These are phyloP conservation scores for Conticribra guillardii DNA, from an alignment of 108 stramenopile genomes.

Conservation along the genomic window DNA sequence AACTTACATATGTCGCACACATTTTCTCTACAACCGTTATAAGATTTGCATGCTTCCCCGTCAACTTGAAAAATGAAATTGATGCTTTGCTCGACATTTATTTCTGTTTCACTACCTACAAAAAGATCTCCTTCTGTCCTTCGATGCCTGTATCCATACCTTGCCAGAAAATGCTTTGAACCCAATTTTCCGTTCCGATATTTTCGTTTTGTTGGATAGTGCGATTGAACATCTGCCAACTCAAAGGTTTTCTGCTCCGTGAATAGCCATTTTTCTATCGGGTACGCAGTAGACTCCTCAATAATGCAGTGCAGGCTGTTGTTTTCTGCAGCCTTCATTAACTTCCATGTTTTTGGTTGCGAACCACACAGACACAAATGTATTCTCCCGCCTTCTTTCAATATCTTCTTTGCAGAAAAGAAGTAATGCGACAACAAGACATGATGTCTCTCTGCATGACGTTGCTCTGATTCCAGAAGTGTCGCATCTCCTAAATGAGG, in stretches of 20 bases:
- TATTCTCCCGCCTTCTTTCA: slow-evolving; percentile 39
- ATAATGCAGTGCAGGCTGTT: slow-evolving; percentile 32
- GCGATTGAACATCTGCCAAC: slow-evolving; percentile 26
- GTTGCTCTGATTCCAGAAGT: slow-evolving; percentile 32
- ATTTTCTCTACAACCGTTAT: background rate
- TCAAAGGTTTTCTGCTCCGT: slow-evolving; percentile 4
- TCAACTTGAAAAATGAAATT: slow-evolving; percentile 58
- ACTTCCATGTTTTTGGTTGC: slow-evolving; percentile 66
- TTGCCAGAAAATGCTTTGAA: slow-evolving; percentile 54
- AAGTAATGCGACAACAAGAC: slow-evolving; percentile 66
- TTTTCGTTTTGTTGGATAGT: slow-evolving; percentile 58
- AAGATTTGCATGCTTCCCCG: no score
- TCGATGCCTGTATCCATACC: slow-evolving; percentile 76
- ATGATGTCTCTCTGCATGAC: slow-evolving; percentile 54
- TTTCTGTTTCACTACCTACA: slow-evolving; percentile 47
- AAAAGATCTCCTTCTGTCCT: slow-evolving; percentile 66
- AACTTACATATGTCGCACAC: slow-evolving; percentile 53
- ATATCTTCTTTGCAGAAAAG: slow-evolving; percentile 49
- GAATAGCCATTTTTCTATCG: slow-evolving; percentile 50
- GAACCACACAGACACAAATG: slow-evolving; percentile 69
- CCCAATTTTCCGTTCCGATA: slow-evolving; percentile 73
- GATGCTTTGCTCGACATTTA: slow-evolving; percentile 57
- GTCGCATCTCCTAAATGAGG: slow-evolving; percentile 67
- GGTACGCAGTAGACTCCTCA: slow-evolving; percentile 37
- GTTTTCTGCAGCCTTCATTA: slow-evolving; percentile 44